Conservation (phyloP, 257 asterid species). For the Asclepias syriaca region DNA sequence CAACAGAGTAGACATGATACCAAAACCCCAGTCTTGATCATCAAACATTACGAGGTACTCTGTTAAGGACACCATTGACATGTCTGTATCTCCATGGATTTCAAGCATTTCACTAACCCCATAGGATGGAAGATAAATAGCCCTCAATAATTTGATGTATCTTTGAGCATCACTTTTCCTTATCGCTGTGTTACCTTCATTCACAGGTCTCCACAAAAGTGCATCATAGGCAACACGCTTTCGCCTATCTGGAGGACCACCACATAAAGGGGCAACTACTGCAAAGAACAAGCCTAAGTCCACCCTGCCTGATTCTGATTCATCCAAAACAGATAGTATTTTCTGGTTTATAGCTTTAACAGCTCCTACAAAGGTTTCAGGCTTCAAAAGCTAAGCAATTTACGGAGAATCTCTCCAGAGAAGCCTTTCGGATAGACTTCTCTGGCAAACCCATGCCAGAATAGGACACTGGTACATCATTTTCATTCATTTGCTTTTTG, state of each 20-base stretch:
- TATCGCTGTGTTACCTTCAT: constrained; percentile 62
- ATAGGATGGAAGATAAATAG: constrained; percentile 72
- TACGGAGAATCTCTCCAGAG: constrained; percentile 66
- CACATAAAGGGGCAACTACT: constrained; percentile 73
- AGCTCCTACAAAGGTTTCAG: constrained; percentile 91
- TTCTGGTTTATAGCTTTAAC: constrained; percentile 91
- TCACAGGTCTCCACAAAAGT: constrained; percentile 84
- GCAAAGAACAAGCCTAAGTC: constrained; percentile 94
- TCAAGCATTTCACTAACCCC: constrained; percentile 78
- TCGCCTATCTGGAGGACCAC: constrained; percentile 75
- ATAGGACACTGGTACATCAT: constrained; percentile 69
- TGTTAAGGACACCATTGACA: constrained; percentile 44
- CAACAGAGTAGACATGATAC: constrained; percentile 60
- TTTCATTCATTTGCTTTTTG: constrained; percentile 82
- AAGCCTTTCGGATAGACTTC: constrained; percentile 86
- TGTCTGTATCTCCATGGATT: constrained; percentile 66
- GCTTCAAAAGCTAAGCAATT: constrained; percentile 78
- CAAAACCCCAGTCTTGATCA: constrained; percentile 91
- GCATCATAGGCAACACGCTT: constrained; percentile 83
- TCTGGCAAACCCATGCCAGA: constrained; percentile 78
- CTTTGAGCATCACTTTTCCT: constrained; percentile 67
- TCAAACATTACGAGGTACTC: constrained; percentile 78
- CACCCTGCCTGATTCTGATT: constrained; percentile 76
- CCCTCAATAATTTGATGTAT: constrained; percentile 70
- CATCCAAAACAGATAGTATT: constrained; percentile 72